Base-by-base conservation (phyloP, 495 filamentous ascomycete genomes). In the Recurvomyces mirabilis region DNA sequence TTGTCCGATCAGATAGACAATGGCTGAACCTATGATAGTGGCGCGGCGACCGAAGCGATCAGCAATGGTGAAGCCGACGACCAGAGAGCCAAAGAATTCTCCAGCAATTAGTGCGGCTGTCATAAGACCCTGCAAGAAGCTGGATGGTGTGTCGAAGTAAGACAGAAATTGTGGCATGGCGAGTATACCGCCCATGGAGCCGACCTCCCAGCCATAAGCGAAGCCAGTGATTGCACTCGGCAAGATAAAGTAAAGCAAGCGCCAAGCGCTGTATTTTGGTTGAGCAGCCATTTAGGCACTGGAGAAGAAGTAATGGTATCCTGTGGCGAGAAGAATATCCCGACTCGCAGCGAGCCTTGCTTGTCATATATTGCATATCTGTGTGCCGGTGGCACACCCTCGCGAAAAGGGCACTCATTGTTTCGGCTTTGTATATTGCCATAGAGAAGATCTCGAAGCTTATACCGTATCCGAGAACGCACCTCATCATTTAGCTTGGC, bases 101-200 rank as follows among this genome's bases (percentile, higher is more conserved):
- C 33, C 33, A 15, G 33, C 33, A 7, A 9, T 7, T 15, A 37
- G 33, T 7, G 7, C 33, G 17, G 33, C 33, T 6, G 33, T 37
- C 33, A 37, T 9, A 15, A 37, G 7, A 15, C 33, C 33, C 15
- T 37, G 33, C 17, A 7, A 15, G 18, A 37, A 37, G 33, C 7
- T 15, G 17, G 7, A 9, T 7, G 33, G 33, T 7, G 7, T 37
- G 33, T 15, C 33, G 17, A 37, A 37, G 18, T 37, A 37, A 15
- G 7, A 7, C 7, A 37, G 33, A 37, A 37, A 37, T 15, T 37
- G 7, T 37, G 33, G 60, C 84, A 89, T 89, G 36, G 79, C 84
- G 9, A 91, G 61, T 53, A 93, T 87, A 58, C 86, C 86, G 47
- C 72, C 76, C 61, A 91, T 91, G 20, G 83, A 88, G 38, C 85